A percentile compares a stretch with the other conserved stretches of the same genome.
phyloP scores from a whole-genome alignment of 257 asterid genomes.

The Nicotiana tomentosiformis region DNA sequence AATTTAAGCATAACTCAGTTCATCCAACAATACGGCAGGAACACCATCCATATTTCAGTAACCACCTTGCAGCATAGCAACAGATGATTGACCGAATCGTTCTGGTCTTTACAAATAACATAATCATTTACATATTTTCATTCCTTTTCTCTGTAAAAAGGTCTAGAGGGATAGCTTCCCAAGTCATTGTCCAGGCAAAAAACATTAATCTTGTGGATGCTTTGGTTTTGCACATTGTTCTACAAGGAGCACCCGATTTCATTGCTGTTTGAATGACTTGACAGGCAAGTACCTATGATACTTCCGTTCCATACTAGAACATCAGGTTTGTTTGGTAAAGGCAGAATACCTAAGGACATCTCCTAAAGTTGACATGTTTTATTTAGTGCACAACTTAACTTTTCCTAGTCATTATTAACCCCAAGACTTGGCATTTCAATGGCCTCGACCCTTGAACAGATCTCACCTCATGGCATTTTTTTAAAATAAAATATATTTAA shows the following conservation, averaged over 20 bases:
- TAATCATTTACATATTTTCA: not conserved
- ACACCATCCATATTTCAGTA: not conserved
- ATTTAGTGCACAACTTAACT: not conserved
- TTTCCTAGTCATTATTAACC: not conserved
- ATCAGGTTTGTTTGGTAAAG: not conserved
- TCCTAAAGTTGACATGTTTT: not conserved
- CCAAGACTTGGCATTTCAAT: not conserved
- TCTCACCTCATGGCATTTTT: not conserved
- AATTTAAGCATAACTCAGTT: not conserved
- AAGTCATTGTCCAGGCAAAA: not conserved
- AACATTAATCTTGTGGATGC: not conserved
- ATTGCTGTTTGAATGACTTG: not conserved
- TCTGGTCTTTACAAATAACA: not conserved
- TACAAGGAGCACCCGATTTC: not conserved
- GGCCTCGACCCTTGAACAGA: not conserved
- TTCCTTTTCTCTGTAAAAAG: not conserved
- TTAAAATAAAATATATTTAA: too few relatives aligned
- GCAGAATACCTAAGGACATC: not conserved
- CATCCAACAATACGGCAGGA: not conserved
- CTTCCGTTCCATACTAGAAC: not conserved
- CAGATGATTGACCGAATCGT: conserved; percentile 1
- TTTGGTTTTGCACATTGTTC: not conserved
- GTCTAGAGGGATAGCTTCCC: not conserved
- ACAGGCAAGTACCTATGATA: not conserved
- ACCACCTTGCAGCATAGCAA: not conserved